Evolutionary conservation across 805 yeast genomes (phyloP).

Genomic region (Saccharomycopsis capsularis): DNA sequence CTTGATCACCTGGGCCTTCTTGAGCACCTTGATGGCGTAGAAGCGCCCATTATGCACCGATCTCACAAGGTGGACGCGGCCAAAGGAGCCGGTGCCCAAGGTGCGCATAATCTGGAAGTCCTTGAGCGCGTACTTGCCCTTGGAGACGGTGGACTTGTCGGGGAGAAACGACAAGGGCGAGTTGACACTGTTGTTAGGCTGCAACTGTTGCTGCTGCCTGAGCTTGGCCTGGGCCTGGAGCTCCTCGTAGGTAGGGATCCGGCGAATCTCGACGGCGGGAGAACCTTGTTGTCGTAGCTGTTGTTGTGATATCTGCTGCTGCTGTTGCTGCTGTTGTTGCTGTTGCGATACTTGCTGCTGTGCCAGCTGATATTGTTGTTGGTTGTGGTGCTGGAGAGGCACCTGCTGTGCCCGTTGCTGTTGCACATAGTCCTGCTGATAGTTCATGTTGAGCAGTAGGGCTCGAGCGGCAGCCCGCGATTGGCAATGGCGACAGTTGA

Average conservation of each 20-base stretch:
- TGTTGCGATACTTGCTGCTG: background rate
- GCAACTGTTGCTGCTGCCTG: slow-evolving; percentile 16
- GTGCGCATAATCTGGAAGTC: slow-evolving; percentile 86
- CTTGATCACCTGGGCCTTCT: slow-evolving; percentile 79
- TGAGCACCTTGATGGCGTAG: slow-evolving; percentile 88
- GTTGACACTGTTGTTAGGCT: background rate
- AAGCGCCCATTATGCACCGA: slow-evolving; percentile 85
- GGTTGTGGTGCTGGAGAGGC: background rate
- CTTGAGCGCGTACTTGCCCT: slow-evolving; percentile 71
- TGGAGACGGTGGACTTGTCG: slow-evolving; percentile 30
- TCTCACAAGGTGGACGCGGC: slow-evolving; percentile 84
- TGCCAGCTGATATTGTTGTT: background rate
- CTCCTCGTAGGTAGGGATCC: slow-evolving; percentile 22
- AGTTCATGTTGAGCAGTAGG: too few species aligned
- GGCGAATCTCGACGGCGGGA: slow-evolving; percentile 14
- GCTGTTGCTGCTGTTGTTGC: slow-evolving; percentile 1
- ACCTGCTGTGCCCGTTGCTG: background rate
- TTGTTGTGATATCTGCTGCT: background rate
- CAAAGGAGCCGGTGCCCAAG: slow-evolving; percentile 92
- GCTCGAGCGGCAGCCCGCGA: too few species aligned
- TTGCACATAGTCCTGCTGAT: background rate
- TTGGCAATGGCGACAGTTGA: too few species aligned
- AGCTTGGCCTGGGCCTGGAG: slow-evolving; percentile 18
- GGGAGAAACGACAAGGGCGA: slow-evolving; percentile 17
- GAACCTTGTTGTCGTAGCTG: background rate